Percentiles rank a stretch among this genome's conserved stretches.
phyloP scores from a whole-genome alignment of 352 stramenopile genomes.

The Phytophthora cactorum region DNA sequence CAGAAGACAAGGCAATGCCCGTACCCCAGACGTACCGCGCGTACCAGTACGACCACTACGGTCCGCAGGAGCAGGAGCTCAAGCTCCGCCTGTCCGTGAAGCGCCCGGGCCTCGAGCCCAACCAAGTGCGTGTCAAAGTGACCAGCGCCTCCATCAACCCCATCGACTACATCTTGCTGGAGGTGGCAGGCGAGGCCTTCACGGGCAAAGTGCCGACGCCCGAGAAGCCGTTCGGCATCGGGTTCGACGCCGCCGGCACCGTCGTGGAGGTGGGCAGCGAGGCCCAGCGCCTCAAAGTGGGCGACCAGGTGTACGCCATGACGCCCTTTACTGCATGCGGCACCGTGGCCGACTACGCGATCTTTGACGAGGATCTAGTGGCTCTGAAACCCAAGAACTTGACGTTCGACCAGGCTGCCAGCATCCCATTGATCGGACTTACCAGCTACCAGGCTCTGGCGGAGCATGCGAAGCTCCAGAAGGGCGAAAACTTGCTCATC shows the following conservation, averaged over 20 bases:
- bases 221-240: conserved; percentile 26
- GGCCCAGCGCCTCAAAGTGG: conserved; percentile 23
- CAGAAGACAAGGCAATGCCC: conserved; percentile 15
- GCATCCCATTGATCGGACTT: conserved; percentile 36
- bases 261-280: conserved; percentile 33
- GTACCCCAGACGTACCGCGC: conserved; percentile 39
- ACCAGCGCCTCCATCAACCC: conserved; percentile 37
- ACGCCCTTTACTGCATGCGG: conserved; percentile 25
- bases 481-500: conserved; percentile 53
- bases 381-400: conserved; percentile 50
- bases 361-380: conserved; percentile 40
- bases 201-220: conserved; percentile 21
- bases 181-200: conserved; percentile 19
- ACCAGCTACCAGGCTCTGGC: conserved; percentile 49
- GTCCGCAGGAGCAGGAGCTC: conserved; percentile 23
- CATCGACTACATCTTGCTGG: conserved; percentile 36
- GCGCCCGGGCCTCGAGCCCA: conserved; percentile 14
- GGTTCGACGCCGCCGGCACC: conserved; percentile 32
- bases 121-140: conserved; percentile 47
- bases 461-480: conserved; percentile 45
- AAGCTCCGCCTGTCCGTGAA: conserved; percentile 33
- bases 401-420: conserved; percentile 48
- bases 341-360: conserved; percentile 44
- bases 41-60: conserved; percentile 16
- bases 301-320: conserved; percentile 39